These are phyloP conservation scores for Ulmus americana DNA, from an alignment of 331 rosid species.

Conservation along the genomic window DNA sequence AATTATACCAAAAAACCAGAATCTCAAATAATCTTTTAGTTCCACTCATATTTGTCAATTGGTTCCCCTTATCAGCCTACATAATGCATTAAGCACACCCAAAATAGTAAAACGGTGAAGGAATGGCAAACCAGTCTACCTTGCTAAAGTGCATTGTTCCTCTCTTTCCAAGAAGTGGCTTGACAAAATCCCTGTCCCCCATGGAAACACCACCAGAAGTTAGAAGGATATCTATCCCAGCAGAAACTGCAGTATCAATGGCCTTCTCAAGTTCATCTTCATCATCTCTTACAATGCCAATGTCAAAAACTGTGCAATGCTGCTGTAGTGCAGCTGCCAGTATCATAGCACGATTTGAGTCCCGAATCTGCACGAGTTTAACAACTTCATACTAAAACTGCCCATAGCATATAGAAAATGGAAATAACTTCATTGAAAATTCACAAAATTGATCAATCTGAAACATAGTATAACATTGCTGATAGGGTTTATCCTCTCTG, in stretches of 20 bases:
- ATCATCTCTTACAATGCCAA: conserved; percentile 79
- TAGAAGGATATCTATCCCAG: conserved; percentile 73
- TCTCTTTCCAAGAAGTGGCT: conserved; percentile 64
- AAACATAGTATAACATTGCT: background rate
- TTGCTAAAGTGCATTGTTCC: conserved; percentile 65
- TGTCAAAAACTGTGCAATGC: conserved; percentile 72
- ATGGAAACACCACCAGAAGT: conserved; percentile 97
- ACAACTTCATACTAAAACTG: conserved; percentile 18
- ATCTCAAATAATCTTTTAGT: conserved; percentile 8
- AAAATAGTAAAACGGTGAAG: background rate
- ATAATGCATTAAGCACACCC: conserved; percentile 3
- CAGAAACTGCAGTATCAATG: conserved; percentile 59
- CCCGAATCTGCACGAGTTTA: conserved; percentile 67
- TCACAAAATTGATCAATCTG: background rate
- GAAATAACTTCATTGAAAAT: conserved; percentile 2
- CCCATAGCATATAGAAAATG: background rate
- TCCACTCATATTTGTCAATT: background rate
- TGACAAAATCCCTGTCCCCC: conserved; percentile 94
- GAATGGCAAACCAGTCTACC: conserved; percentile 33
- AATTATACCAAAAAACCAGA: conserved; percentile 16
- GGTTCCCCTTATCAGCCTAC: conserved; percentile 16
- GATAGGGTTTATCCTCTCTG: no score
- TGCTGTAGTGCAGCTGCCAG: conserved; percentile 69
- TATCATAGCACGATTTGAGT: conserved; percentile 90
- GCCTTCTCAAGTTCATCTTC: conserved; percentile 57